phyloP scores from a whole-genome alignment of 2,329 filamentous ascomycete genomes.

The Claviceps quebecensis region DNA sequence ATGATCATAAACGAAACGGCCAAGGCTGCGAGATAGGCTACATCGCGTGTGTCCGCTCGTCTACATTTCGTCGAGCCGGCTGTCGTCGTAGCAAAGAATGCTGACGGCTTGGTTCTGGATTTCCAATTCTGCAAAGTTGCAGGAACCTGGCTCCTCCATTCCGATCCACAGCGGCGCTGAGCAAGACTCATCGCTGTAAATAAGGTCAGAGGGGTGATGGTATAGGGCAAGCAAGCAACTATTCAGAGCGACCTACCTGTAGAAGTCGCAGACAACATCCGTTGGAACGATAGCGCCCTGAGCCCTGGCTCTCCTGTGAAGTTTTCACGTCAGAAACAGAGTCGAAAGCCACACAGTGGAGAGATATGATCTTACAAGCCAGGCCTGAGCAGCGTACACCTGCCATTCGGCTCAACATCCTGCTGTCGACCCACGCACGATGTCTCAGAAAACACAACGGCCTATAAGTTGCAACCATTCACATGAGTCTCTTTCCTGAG shows the following conservation, averaged over 20 bases:
- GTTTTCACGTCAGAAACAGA: not conserved
- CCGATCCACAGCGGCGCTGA: slow-evolving; percentile 4
- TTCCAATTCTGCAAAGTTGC: not conserved
- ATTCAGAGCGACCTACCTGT: not conserved
- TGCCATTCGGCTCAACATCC: not conserved
- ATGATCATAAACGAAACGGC: not conserved
- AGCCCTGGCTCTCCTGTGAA: not conserved
- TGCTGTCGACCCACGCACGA: not conserved
- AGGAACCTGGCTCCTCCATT: slow-evolving; percentile 3
- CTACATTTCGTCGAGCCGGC: not conserved
- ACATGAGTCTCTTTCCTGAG: not conserved
- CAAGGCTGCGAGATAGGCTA: not conserved
- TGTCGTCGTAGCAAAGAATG: slow-evolving; percentile 5
- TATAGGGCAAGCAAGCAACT: not conserved
- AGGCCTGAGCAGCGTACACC: not conserved
- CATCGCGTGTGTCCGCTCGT: too few species aligned
- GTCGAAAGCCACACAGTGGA: too few species aligned
- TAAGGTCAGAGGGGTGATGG: not conserved
- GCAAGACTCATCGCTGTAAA: slow-evolving; percentile 3
- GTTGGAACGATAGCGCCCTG: not conserved
- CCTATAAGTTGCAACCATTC: not conserved
- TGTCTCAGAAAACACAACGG: not conserved
- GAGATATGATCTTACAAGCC: not conserved
- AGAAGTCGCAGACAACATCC: slow-evolving; percentile 2
- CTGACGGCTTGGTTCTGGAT: slow-evolving; percentile 2